Evolutionary conservation across 2,329 filamentous ascomycete genomes (phyloP).

Genomic region (Phialemoniopsis sp.): DNA sequence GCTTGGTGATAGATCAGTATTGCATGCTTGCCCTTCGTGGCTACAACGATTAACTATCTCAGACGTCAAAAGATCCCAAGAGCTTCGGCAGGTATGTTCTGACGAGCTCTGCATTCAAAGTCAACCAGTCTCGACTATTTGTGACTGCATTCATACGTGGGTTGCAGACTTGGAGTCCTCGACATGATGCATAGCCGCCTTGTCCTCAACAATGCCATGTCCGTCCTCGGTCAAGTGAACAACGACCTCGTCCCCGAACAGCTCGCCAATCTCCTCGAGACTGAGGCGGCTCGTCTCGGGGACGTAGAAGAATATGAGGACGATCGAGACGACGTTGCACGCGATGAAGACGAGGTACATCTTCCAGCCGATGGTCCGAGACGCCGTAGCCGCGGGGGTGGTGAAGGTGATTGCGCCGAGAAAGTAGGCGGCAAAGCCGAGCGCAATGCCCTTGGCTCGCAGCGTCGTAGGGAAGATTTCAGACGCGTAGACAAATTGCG

Average conservation of each 20-base stretch:
- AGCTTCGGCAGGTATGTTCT: too few species aligned
- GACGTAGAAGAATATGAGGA: constrained; percentile 2
- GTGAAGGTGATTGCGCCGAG: constrained; percentile 1
- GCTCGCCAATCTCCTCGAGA: constrained; percentile 14
- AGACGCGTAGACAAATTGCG: constrained; percentile 3
- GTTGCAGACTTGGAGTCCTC: too few species aligned
- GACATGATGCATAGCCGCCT: too few species aligned
- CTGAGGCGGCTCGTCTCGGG: constrained; percentile 5
- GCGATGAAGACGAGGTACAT: constrained; percentile 4
- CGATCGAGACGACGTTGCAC: constrained; percentile 2
- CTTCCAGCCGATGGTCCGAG: constrained; percentile 3
- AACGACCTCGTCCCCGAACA: constrained; percentile 9
- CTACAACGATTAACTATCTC: too few species aligned
- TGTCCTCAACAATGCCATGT: background rate
- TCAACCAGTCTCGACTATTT: too few species aligned
- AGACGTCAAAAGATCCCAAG: too few species aligned
- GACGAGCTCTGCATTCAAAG: too few species aligned
- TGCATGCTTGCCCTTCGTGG: too few species aligned
- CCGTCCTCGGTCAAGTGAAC: constrained; percentile 4
- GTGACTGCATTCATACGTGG: too few species aligned
- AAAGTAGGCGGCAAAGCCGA: constrained; percentile 2
- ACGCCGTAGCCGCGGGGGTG: constrained; percentile 1
- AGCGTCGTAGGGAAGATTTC: too few species aligned
- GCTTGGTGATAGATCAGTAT: too few species aligned
- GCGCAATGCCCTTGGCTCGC: too few species aligned